Evolutionary conservation across 176 grass and related monocot species (phyloP).

Genomic region (Canna indica): DNA sequence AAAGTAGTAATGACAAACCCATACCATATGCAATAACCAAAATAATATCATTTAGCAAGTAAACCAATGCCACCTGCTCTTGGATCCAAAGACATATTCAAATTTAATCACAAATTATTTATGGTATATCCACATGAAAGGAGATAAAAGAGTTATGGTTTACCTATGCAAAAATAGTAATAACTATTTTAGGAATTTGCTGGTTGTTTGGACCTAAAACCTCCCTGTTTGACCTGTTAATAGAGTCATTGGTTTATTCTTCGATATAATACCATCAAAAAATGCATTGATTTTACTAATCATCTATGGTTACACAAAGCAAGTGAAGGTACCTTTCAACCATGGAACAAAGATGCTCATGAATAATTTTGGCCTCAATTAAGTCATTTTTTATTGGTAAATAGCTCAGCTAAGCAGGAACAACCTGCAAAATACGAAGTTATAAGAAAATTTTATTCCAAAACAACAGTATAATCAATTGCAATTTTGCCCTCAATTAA

Average conservation of each 20-base stretch:
- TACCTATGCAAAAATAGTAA: slow-evolving; percentile 82
- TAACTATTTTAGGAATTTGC: slow-evolving; percentile 70
- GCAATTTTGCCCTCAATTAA: no score
- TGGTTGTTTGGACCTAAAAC: slow-evolving; percentile 75
- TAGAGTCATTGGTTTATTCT: neutral
- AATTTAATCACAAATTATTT: no score
- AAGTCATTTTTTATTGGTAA: slow-evolving; percentile 94
- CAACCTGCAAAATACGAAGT: slow-evolving; percentile 39
- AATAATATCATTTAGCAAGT: no score
- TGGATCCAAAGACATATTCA: no score
- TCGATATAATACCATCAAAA: neutral
- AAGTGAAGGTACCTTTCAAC: slow-evolving; percentile 57
- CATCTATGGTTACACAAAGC: neutral
- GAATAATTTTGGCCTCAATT: slow-evolving; percentile 96
- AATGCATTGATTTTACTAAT: neutral
- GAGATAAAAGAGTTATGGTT: neutral
- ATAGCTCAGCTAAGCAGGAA: slow-evolving; percentile 78
- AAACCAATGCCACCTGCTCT: no score
- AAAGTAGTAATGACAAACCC: no score
- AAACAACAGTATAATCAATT: no score
- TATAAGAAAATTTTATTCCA: no score
- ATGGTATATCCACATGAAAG: neutral
- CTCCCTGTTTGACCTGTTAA: slow-evolving; percentile 61
- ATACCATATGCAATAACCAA: no score
- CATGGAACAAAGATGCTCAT: slow-evolving; percentile 87